phyloP scores from a whole-genome alignment of 495 filamentous ascomycete species.

The Xylaria longipes region DNA sequence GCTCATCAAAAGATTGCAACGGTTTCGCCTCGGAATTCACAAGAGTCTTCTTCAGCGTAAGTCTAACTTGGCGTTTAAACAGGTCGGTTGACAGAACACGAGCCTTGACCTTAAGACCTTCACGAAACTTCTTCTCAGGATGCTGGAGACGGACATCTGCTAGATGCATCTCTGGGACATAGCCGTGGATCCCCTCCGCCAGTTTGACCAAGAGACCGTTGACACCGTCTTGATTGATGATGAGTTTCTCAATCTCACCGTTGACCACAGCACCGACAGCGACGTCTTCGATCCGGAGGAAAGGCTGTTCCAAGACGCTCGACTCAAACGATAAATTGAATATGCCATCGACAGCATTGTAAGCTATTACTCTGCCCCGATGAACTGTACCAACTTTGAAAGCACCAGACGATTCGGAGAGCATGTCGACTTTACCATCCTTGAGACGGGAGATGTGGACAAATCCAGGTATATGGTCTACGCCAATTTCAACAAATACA shows the following conservation, averaged over 20 bases:
- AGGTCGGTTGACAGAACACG: slow-evolving; percentile 82
- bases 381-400: slow-evolving; percentile 81
- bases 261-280: slow-evolving; percentile 80
- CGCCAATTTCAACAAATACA: slow-evolving; percentile 80
- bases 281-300: slow-evolving; percentile 88
- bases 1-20: slow-evolving; percentile 75
- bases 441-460: slow-evolving; percentile 91
- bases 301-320: slow-evolving; percentile 82
- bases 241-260: slow-evolving; percentile 82
- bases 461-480: slow-evolving; percentile 77
- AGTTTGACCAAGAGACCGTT: slow-evolving; percentile 81
- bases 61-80: slow-evolving; percentile 76
- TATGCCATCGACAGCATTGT: slow-evolving; percentile 83
- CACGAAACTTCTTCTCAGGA: slow-evolving; percentile 94
- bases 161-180: slow-evolving; percentile 87
- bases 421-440: slow-evolving; percentile 81
- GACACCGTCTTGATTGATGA: slow-evolving; percentile 74
- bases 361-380: slow-evolving; percentile 81
- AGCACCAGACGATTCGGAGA: slow-evolving; percentile 74
- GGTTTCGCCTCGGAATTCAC: slow-evolving; percentile 81
- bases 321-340: slow-evolving; percentile 86
- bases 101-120: slow-evolving; percentile 81
- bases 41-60: slow-evolving; percentile 93
- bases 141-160: slow-evolving; percentile 86
- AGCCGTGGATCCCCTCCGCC: slow-evolving; percentile 82